Conservation (phyloP, 225 moss, liverwort and hornwort genomes). For the Neckera pumila region DNA sequence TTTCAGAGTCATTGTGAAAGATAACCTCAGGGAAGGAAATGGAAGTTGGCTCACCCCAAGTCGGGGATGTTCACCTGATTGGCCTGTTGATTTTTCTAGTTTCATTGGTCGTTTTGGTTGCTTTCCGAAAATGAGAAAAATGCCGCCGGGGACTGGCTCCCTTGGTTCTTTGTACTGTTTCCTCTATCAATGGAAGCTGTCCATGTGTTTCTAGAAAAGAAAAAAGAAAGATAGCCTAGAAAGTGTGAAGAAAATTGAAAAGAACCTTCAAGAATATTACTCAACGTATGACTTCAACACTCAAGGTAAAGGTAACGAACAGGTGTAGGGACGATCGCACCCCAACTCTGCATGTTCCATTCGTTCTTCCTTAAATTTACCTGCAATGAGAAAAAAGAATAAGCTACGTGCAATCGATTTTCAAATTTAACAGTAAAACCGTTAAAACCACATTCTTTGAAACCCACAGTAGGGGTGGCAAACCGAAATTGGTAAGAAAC, state of each 20-base stretch:
- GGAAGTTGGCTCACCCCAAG: no score
- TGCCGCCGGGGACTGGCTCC: no score
- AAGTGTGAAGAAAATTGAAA: neutral
- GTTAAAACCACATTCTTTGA: neutral
- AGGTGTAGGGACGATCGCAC: constrained; percentile 40
- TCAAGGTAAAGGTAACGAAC: constrained; percentile 32
- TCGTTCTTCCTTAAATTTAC: constrained; percentile 55
- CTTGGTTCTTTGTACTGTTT: no score
- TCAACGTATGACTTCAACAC: neutral
- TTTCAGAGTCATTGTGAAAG: neutral
- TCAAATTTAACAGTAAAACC: neutral
- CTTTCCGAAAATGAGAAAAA: no score
- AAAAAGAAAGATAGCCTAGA: neutral
- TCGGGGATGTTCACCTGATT: no score
- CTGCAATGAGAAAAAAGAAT: neutral
- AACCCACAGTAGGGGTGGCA: neutral
- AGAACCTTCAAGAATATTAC: neutral
- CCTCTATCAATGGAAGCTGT: no score
- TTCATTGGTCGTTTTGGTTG: no score
- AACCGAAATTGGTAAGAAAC: neutral
- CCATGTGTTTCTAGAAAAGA: no score
- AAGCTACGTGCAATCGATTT: neutral
- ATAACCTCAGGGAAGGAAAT: neutral
- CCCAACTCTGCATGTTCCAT: constrained; percentile 49
- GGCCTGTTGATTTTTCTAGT: no score